Evolutionary conservation across 495 filamentous ascomycete genomes (phyloP).

Genomic region (Aspergillus haitiensis): DNA sequence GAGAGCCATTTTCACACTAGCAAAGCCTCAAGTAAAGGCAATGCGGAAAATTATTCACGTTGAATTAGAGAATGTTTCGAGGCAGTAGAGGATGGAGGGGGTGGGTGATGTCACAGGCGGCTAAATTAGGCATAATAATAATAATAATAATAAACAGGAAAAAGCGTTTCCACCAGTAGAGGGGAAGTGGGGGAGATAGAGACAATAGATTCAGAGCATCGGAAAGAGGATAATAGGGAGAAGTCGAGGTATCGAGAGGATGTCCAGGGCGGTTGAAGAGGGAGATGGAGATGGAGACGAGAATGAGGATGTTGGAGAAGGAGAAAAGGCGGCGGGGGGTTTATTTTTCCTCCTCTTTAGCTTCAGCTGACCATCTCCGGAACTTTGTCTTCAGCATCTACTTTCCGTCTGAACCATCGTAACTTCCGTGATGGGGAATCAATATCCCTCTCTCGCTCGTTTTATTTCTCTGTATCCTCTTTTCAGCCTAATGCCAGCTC

Average conservation of each 20-base stretch:
- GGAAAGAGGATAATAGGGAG: neutral
- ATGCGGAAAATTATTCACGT: constrained; percentile 1
- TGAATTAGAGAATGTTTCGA: constrained; percentile 4
- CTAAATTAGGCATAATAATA: constrained; percentile 16
- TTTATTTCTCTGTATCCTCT: no score
- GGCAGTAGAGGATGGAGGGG: constrained; percentile 12
- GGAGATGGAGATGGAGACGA: neutral
- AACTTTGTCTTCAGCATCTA: neutral
- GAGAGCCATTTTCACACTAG: constrained; percentile 30
- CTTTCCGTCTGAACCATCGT: no score
- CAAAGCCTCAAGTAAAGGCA: neutral
- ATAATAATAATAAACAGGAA: neutral
- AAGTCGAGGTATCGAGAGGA: neutral
- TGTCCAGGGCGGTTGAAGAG: neutral
- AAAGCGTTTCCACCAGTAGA: neutral
- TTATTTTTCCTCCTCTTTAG: neutral
- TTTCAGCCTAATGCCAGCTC: neutral
- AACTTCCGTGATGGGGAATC: no score
- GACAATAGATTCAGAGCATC: neutral
- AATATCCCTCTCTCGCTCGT: neutral
- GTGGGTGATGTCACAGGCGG: constrained; percentile 13
- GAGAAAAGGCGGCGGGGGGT: constrained; percentile 11
- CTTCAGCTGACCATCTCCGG: neutral
- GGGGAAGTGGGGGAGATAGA: neutral
- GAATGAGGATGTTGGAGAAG: neutral